Conservation (phyloP, 176 grass and related monocot species). For the Poa annua region DNA sequence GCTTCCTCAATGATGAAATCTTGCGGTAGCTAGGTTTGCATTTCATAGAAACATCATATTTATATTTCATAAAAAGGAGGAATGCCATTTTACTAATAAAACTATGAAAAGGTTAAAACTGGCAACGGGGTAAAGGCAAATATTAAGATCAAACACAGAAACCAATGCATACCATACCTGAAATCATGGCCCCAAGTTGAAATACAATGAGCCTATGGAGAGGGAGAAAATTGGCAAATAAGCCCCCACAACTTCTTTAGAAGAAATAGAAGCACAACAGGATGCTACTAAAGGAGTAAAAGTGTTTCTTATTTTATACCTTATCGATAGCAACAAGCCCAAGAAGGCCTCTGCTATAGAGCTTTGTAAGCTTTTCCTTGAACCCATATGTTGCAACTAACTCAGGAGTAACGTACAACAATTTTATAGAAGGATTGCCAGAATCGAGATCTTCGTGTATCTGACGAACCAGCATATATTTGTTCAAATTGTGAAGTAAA, state of each 20-base stretch:
- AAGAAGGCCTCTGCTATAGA: constrained; percentile 81
- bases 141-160: constrained; percentile 32
- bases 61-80: background rate
- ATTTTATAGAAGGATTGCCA: constrained; percentile 78
- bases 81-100: background rate
- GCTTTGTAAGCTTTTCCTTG: constrained; percentile 76
- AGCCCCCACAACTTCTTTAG: constrained; percentile 24
- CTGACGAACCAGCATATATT: constrained; percentile 44
- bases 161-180: constrained; percentile 63
- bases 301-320: constrained; percentile 49
- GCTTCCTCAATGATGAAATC: constrained; percentile 85
- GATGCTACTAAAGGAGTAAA: constrained; percentile 36
- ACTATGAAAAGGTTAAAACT: background rate
- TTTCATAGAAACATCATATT: constrained; percentile 41
- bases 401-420: constrained; percentile 97
- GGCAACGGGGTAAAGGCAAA: background rate
- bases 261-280: constrained; percentile 29
- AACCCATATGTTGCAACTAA: constrained; percentile 85
- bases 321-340: constrained; percentile 84
- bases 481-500: constrained; percentile 17
- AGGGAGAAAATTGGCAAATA: constrained; percentile 32
- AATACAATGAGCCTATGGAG: constrained; percentile 90
- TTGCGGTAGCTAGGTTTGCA: constrained; percentile 92
- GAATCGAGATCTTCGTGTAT: constrained; percentile 91
- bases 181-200: constrained; percentile 98